Percentiles rank a stretch among this genome's conserved stretches.
phyloP scores from a whole-genome alignment of 805 yeast genomes.

The Ogataea pini region DNA sequence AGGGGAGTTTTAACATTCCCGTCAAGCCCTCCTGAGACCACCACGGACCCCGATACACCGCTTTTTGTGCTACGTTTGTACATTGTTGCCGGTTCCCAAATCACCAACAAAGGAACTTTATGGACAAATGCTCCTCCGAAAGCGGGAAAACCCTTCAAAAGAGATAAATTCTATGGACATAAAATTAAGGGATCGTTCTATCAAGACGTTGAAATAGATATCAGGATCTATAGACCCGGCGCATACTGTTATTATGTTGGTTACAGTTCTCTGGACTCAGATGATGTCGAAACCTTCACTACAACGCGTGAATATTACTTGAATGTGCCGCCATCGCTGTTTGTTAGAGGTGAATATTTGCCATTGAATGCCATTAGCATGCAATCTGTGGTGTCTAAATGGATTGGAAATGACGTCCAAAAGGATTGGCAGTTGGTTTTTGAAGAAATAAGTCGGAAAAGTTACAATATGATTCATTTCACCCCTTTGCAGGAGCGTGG shows the following conservation, averaged over 20 bases:
- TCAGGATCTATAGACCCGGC: constrained; percentile 73
- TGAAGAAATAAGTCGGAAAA: constrained; percentile 61
- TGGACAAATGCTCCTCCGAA: constrained; percentile 71
- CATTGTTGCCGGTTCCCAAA: constrained; percentile 73
- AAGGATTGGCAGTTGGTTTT: constrained; percentile 70
- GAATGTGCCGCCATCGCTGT: constrained; percentile 76
- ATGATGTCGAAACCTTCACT: constrained; percentile 31
- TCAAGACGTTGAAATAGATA: constrained; percentile 58
- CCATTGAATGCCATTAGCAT: constrained; percentile 78
- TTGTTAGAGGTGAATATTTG: constrained; percentile 53
- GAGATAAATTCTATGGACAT: constrained; percentile 55
- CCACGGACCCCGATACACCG: constrained; percentile 36
- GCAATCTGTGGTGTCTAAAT: constrained; percentile 86
- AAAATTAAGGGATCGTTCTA: constrained; percentile 59
- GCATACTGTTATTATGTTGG: constrained; percentile 73
- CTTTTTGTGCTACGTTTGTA: constrained; percentile 56
- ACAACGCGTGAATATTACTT: constrained; percentile 68
- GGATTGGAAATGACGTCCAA: constrained; percentile 68
- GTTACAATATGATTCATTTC: constrained; percentile 94
- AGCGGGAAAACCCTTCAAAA: constrained; percentile 45
- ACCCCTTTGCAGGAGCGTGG: constrained; percentile 93
- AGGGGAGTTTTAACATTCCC: constrained; percentile 57
- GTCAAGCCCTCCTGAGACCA: constrained; percentile 39
- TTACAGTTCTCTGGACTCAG: constrained; percentile 42
- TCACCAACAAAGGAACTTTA: constrained; percentile 68